Evolutionary conservation across 805 yeast species (phyloP).

Genomic region (Nakazawaea anatomiae): DNA sequence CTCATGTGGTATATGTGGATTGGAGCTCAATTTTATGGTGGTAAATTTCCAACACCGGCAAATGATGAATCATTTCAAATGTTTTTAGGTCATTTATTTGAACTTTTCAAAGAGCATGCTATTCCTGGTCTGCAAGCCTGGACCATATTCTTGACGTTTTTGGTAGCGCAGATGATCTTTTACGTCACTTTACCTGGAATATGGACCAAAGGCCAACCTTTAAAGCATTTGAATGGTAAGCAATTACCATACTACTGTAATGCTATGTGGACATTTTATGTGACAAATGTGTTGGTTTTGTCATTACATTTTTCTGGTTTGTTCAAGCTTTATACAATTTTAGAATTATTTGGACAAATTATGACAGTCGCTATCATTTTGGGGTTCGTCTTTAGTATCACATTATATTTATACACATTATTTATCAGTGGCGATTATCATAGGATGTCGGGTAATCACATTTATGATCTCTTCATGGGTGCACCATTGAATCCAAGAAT

Average conservation of each 20-base stretch:
- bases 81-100: conserved; percentile 40
- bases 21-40: conserved; percentile 73
- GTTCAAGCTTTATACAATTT: conserved; percentile 66
- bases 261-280: conserved; percentile 81
- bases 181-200: conserved; percentile 88
- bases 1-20: conserved; percentile 98
- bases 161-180: conserved; percentile 61
- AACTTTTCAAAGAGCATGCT: conserved; percentile 43
- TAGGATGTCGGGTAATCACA: conserved; percentile 83
- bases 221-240: conserved; percentile 69
- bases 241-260: conserved; percentile 92
- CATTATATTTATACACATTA: conserved; percentile 64
- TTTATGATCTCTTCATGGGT: conserved; percentile 95
- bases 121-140: conserved; percentile 58
- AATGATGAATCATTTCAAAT: conserved; percentile 46
- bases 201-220: conserved; percentile 93
- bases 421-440: conserved; percentile 69
- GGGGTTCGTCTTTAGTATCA: conserved; percentile 67
- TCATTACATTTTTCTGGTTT: conserved; percentile 67
- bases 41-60: conserved; percentile 64
- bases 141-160: conserved; percentile 65
- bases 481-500: conserved; percentile 95
- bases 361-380: conserved; percentile 86
- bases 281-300: conserved; percentile 51
- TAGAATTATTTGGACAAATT: conserved; percentile 83